These are phyloP conservation scores for Atractiella rhizophila DNA, from an alignment of 768 basidiomycete genomes.

Conservation along the genomic window DNA sequence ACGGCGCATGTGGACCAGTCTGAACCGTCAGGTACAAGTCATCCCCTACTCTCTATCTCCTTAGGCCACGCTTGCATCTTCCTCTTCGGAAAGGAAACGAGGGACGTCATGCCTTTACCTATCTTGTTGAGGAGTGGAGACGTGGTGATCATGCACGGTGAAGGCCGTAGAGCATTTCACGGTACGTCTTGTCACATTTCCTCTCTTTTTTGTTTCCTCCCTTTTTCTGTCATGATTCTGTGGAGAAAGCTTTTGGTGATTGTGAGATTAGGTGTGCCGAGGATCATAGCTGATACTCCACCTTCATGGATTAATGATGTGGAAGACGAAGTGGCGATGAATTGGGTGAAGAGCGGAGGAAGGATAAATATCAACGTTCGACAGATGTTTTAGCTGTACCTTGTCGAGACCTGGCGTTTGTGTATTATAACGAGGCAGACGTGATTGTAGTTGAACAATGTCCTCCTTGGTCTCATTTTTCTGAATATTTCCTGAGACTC, in stretches of 20 bases:
- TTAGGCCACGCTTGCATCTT: constrained; percentile 75
- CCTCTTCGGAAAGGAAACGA: constrained; percentile 58
- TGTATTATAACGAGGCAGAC: no score
- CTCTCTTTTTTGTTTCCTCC: background rate
- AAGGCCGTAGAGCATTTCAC: constrained; percentile 68
- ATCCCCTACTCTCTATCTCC: constrained; percentile 78
- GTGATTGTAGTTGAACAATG: no score
- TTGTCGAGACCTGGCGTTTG: no score
- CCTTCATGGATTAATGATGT: constrained; percentile 24
- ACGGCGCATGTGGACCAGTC: constrained; percentile 97
- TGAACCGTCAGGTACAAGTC: constrained; percentile 71
- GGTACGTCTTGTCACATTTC: constrained; percentile 37
- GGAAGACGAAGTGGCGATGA: constrained; percentile 10
- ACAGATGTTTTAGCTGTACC: no score
- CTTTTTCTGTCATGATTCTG: background rate
- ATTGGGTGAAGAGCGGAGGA: constrained; percentile 25
- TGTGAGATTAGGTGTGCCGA: constrained; percentile 40
- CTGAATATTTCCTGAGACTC: no score
- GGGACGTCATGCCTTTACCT: constrained; percentile 48
- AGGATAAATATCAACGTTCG: constrained; percentile 81
- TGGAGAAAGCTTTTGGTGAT: background rate
- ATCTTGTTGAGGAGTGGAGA: constrained; percentile 79
- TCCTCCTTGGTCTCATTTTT: no score
- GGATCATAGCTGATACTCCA: constrained; percentile 56
- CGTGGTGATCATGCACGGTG: constrained; percentile 73